Evolutionary conservation across 2,329 filamentous ascomycete species (phyloP).

Genomic region (Cadophora luteo-olivacea): DNA sequence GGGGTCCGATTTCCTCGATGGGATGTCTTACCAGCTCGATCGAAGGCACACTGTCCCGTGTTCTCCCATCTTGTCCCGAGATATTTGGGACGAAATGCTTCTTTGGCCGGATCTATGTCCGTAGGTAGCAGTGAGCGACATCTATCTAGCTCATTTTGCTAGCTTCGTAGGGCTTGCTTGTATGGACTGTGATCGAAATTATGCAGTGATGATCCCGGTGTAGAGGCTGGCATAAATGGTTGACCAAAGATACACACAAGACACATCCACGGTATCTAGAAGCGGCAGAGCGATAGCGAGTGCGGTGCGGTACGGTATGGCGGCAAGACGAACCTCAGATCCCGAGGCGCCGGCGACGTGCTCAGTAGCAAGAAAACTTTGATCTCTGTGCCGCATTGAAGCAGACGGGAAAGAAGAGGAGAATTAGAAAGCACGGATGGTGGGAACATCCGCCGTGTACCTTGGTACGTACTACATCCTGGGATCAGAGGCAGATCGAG

Average conservation of each 20-base stretch:
- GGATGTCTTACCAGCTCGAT: background rate
- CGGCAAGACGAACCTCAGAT: background rate
- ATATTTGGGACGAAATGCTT: background rate
- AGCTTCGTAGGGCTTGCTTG: background rate
- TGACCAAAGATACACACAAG: background rate
- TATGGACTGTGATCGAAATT: background rate
- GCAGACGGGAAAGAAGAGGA: conserved; percentile 3
- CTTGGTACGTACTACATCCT: background rate
- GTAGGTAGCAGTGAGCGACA: background rate
- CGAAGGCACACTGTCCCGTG: background rate
- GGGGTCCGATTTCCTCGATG: background rate
- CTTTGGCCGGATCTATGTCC: background rate
- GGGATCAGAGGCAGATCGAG: background rate
- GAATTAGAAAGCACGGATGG: background rate
- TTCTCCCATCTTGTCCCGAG: background rate
- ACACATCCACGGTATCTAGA: background rate
- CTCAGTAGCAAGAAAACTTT: background rate
- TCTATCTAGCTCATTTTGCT: background rate
- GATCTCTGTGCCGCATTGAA: conserved; percentile 3
- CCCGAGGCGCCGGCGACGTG: background rate
- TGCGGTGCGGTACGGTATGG: conserved; percentile 9
- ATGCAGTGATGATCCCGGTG: conserved; percentile 13
- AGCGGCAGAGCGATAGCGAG: background rate
- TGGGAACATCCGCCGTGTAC: background rate
- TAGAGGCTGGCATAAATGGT: background rate